Evolutionary conservation across 305 asterid genomes (phyloP).

Genomic region (Rubia tinctorum): DNA sequence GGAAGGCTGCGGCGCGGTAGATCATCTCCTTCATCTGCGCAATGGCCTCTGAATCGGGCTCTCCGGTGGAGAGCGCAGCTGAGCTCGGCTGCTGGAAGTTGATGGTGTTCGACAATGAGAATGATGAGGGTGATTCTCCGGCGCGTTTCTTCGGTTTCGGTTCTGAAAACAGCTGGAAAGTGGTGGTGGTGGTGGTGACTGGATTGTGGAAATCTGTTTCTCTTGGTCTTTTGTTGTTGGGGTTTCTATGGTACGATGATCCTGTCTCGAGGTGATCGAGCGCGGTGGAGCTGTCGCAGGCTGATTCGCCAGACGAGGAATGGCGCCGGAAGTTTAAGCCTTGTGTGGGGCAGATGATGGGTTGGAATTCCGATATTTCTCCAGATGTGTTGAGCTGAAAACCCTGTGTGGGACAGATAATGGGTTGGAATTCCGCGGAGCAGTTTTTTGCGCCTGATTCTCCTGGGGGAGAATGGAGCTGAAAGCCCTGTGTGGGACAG

Average conservation of each 20-base stretch:
- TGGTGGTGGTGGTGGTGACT: not conserved
- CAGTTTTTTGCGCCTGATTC: not conserved
- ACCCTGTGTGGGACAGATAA: not conserved
- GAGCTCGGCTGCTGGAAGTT: constrained; percentile 58
- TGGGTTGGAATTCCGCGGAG: not conserved
- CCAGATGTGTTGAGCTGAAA: not conserved
- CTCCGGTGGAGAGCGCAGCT: constrained; percentile 33
- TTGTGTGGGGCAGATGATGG: too few relatives aligned
- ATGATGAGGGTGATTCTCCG: constrained; percentile 4
- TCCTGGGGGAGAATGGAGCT: too few relatives aligned
- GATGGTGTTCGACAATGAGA: constrained; percentile 52
- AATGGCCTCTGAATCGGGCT: constrained; percentile 84
- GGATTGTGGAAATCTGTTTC: constrained; percentile 4
- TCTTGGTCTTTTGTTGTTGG: constrained; percentile 36
- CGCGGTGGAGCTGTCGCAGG: constrained; percentile 10
- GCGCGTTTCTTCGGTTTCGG: constrained; percentile 32
- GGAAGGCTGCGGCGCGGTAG: constrained; percentile 86
- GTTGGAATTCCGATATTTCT: not conserved
- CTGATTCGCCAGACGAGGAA: not conserved
- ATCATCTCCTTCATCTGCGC: constrained; percentile 97
- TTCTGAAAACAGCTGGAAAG: constrained; percentile 25
- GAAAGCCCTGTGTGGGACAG: too few relatives aligned
- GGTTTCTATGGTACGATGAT: constrained; percentile 6
- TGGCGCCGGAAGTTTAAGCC: too few relatives aligned
- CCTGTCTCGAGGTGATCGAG: constrained; percentile 12